A percentile compares a stretch with the other conserved stretches of the same genome.
These are phyloP conservation scores for Neurospora sp. DNA, from an alignment of 495 filamentous ascomycete genomes.

Conservation along the genomic window DNA sequence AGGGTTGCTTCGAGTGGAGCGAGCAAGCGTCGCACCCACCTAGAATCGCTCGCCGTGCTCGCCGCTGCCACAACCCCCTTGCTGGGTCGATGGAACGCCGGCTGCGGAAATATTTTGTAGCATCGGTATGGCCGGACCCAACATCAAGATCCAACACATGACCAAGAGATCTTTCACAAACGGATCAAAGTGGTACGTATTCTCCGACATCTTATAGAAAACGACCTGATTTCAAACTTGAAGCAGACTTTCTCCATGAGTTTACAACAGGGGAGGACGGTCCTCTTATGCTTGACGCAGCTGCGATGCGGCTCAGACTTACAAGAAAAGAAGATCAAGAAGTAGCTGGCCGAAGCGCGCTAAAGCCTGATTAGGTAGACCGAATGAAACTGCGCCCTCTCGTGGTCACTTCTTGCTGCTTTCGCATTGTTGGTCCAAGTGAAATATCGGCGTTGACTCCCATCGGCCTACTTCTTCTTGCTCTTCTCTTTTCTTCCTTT, in stretches of 20 bases:
- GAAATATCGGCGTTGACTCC: constrained; percentile 46
- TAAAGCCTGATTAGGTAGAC: constrained; percentile 13
- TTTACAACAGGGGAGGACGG: neutral
- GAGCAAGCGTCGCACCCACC: neutral
- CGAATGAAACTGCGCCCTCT: constrained; percentile 26
- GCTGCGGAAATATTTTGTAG: constrained; percentile 13
- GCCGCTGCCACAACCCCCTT: neutral
- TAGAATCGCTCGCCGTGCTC: constrained; percentile 21
- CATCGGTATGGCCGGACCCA: neutral
- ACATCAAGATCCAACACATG: neutral
- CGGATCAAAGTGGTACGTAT: neutral
- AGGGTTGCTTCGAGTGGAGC: neutral
- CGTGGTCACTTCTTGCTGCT: neutral
- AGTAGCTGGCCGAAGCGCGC: constrained; percentile 7
- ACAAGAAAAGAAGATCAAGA: constrained; percentile 7
- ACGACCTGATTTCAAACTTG: neutral
- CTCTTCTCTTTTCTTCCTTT: constrained; percentile 21
- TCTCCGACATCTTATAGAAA: no score
- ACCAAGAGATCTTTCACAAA: neutral
- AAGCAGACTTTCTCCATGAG: neutral
- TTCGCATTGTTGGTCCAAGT: constrained; percentile 12
- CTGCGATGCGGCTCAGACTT: neutral
- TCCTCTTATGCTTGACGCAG: neutral
- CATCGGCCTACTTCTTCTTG: constrained; percentile 19
- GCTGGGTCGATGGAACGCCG: constrained; percentile 11